Evolutionary conservation across 2,329 filamentous ascomycete species (phyloP).

Genomic region (Epichloe typhina): DNA sequence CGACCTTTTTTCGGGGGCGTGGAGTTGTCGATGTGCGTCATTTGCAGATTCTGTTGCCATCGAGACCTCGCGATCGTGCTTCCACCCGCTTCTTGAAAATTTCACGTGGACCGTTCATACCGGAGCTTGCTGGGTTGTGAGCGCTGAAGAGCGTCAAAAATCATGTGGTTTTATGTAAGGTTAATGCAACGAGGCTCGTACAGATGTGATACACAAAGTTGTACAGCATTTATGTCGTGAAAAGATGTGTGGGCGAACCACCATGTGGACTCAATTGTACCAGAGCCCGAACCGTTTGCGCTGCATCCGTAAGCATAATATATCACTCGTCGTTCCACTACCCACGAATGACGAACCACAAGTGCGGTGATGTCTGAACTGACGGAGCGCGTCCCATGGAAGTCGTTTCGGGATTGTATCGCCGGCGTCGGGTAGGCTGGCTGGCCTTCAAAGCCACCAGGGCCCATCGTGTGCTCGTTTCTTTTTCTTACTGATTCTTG

Average conservation of each 20-base stretch:
- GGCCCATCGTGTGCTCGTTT: neutral
- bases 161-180: neutral
- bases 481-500: neutral
- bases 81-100: neutral
- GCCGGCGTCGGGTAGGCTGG: no score
- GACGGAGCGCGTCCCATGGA: neutral
- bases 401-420: neutral
- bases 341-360: neutral
- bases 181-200: neutral
- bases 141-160: neutral
- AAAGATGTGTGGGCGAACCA: neutral
- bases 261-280: conserved; percentile 1
- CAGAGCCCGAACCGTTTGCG: neutral
- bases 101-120: neutral
- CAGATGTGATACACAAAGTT: neutral
- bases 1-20: neutral
- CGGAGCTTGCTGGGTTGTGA: neutral
- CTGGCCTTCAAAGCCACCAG: no score
- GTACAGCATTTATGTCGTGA: neutral
- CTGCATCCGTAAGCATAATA: neutral
- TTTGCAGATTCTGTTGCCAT: neutral
- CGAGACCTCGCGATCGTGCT: neutral
- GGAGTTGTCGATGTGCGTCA: neutral
- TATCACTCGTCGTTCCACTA: conserved; percentile 1
- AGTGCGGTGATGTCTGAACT: neutral